Base-by-base conservation (phyloP, 108 stramenopile genomes). In the Nannochloropsis gaditana region DNA sequence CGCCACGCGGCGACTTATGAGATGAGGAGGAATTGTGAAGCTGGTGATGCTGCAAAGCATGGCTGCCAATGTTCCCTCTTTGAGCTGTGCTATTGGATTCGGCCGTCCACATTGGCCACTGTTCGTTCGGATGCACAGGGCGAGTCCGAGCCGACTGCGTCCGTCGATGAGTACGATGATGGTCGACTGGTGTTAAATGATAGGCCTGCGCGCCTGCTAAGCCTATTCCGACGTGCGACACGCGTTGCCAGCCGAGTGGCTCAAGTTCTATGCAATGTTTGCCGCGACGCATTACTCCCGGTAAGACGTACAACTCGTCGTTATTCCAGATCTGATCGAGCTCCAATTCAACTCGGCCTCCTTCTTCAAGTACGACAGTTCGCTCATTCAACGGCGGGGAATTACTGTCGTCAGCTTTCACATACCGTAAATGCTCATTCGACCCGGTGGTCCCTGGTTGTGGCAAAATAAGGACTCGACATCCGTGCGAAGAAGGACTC, bases 281-380 rank as follows among this genome's bases (percentile, higher is more conserved):
- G n/a, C 3, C 15, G 6, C 59, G 15, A n/a, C 19, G 19, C 5
- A n/a, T n/a, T 3, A 2, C 59, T 15, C 59, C 19, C 19, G 59
- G 59, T 15, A 73, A n/a, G 19, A n/a, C 19, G 1, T 31, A 31
- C 1, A 1, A 0, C 31, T 31, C 31, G 0, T 31, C 31, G 31
- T 31, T 31, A 31, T 31, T 31, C 31, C 31, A 31, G 31, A 31
- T 31, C 6, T 73, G 59, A n/a, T 73, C 59, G n/a, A 73, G 59
- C 6, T 73, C 59, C 59, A 73, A 73, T 73, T 73, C 59, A 73
- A 73, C 59, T n/a, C n/a, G 59, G 19, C 59, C 59, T 73, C 59
- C 59, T 73, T 73, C 59, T n/a, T 73, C 59, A 15, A 73, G 59
- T n/a, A 73, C 59, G n/a, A 73, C 59, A 6, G 2, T 15, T n/a